Percentiles rank a stretch among this genome's conserved stretches.
Conservation (phyloP, 2,329 filamentous ascomycete genomes). For the Decorospora gaudefroyi region DNA sequence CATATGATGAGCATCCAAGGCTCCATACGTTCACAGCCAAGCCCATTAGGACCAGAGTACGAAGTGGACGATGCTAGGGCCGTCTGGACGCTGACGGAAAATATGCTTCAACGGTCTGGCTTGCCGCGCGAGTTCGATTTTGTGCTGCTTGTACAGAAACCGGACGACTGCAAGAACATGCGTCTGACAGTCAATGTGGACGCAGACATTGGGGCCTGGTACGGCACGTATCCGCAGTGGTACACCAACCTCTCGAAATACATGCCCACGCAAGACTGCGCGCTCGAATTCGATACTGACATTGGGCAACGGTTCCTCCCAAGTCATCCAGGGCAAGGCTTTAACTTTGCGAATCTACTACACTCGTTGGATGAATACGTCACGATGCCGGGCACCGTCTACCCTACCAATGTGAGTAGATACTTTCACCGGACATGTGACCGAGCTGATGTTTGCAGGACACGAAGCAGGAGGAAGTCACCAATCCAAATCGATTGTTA, state of each 20-base stretch:
- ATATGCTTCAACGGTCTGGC: slow-evolving; percentile 54
- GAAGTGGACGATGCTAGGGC: slow-evolving; percentile 53
- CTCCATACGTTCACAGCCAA: slow-evolving; percentile 51
- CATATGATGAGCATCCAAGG: slow-evolving; percentile 58
- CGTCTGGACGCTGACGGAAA: slow-evolving; percentile 58
- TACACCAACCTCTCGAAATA: slow-evolving; percentile 48
- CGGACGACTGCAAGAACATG: slow-evolving; percentile 47
- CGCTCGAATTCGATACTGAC: slow-evolving; percentile 49
- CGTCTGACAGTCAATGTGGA: slow-evolving; percentile 51
- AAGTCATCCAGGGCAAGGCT: slow-evolving; percentile 42
- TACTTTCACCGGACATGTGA: background rate
- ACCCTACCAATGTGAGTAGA: slow-evolving; percentile 35
- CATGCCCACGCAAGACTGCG: slow-evolving; percentile 44
- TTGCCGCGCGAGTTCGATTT: slow-evolving; percentile 59
- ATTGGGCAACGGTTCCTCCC: slow-evolving; percentile 54
- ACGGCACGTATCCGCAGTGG: slow-evolving; percentile 50
- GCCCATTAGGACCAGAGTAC: slow-evolving; percentile 41
- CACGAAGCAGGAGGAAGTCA: slow-evolving; percentile 10
- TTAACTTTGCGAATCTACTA: slow-evolving; percentile 53
- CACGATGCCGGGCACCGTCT: slow-evolving; percentile 52
- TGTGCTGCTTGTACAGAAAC: slow-evolving; percentile 55
- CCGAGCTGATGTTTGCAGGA: slow-evolving; percentile 9
- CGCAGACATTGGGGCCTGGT: slow-evolving; percentile 50
- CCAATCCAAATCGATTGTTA: slow-evolving; percentile 3
- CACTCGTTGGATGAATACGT: slow-evolving; percentile 52